Conservation (phyloP, 306 rosid genomes). For the Quercus bicolor region DNA sequence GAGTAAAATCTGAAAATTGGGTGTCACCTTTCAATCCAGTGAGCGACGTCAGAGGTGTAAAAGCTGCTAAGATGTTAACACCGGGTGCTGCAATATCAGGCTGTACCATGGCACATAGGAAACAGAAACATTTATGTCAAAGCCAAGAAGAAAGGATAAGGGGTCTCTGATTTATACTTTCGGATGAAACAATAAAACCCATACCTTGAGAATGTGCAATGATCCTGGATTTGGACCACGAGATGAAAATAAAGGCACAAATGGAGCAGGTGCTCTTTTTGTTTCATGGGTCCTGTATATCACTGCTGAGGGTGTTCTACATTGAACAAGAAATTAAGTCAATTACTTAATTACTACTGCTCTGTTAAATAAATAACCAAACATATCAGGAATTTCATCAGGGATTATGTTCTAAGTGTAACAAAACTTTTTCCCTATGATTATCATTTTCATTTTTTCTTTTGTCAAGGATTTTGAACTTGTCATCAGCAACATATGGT, state of each 20-base stretch:
- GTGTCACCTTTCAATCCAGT: constrained; percentile 72
- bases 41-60: constrained; percentile 55
- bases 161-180: not conserved
- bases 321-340: constrained; percentile 3
- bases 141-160: not conserved
- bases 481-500: too few relatives aligned
- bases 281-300: constrained; percentile 48
- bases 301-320: constrained; percentile 67
- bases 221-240: constrained; percentile 79
- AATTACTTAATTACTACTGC: not conserved
- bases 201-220: constrained; percentile 64
- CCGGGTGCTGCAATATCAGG: constrained; percentile 94
- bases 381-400: not conserved
- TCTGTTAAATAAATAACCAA: not conserved
- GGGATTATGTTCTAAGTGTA: too few relatives aligned
- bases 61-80: constrained; percentile 69
- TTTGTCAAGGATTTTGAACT: too few relatives aligned
- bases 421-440: too few relatives aligned
- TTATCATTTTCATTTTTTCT: too few relatives aligned
- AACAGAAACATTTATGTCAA: not conserved
- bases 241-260: constrained; percentile 77
- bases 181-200: constrained; percentile 1
- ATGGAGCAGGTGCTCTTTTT: constrained; percentile 46
- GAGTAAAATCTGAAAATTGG: constrained; percentile 66
- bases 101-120: constrained; percentile 32